Evolutionary conservation across 257 asterid species (phyloP).

Genomic region (Solanum rostratum): DNA sequence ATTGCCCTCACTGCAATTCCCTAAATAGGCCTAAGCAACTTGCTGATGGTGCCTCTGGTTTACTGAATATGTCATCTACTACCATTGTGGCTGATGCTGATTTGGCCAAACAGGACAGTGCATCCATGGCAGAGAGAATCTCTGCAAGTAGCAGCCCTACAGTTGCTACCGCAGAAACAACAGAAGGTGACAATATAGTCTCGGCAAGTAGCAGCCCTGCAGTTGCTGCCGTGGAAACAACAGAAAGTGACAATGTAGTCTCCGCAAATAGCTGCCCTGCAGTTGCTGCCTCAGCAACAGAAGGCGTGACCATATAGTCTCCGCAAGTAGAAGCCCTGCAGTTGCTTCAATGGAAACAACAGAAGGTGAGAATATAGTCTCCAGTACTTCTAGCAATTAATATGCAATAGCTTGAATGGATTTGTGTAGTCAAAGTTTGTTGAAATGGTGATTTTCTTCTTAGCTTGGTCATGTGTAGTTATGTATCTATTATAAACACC

Average conservation of each 20-base stretch:
- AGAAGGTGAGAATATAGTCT: neutral
- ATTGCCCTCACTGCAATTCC: conserved; percentile 84
- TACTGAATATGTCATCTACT: conserved; percentile 17
- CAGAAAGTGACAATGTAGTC: neutral
- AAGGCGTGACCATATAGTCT: neutral
- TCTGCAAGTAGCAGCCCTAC: conserved; percentile 2
- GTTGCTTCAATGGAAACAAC: neutral
- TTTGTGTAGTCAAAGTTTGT: neutral
- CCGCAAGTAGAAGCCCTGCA: neutral
- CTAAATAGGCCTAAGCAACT: conserved; percentile 49
- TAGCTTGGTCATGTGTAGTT: neutral
- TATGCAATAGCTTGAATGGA: neutral
- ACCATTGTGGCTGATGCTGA: conserved; percentile 11
- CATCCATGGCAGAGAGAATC: neutral
- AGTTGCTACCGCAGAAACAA: neutral
- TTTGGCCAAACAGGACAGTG: conserved; percentile 3
- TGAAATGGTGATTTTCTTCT: neutral
- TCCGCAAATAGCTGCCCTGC: neutral
- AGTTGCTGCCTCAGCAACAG: neutral
- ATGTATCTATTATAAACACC: neutral
- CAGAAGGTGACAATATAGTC: neutral
- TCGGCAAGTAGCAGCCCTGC: neutral
- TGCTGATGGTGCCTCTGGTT: conserved; percentile 24
- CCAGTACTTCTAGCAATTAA: neutral
- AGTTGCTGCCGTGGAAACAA: neutral